Evolutionary conservation across 163 green algal species (phyloP), one percentile per base, ranked within the genome.

Genomic region (Chloromonas sp.): DNA sequence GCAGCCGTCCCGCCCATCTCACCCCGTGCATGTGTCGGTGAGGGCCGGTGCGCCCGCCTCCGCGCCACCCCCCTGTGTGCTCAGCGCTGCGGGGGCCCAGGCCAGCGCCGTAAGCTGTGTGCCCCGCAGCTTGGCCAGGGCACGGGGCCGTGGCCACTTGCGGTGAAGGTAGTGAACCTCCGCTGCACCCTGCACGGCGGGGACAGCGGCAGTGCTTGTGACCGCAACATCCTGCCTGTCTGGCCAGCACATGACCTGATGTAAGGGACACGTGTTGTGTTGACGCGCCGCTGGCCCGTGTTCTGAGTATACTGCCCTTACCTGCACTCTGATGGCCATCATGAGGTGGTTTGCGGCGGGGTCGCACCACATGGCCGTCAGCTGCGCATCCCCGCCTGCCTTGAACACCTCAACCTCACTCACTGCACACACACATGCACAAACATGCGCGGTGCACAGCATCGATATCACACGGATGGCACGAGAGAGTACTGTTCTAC

Each of bases 121-220:
- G 0, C 91, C 92, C 79, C 90, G 92, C 61, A 98, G 84, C 87
- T 96, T 96, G 70, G 78, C 61, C 14, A 98, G 78, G 0, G 79
- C 62, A 0, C 88, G 85, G 0, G 89, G 60, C 36, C 92, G 93
- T 62, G 92, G 89, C 92, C 94, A 97, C 0, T 71, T 84, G 60
- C 85, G 80, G 81, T 96, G 93, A 1, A 95, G 8, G 83, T 96
- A 96, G 11, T 92, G 88, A 57, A 90, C 87, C 87, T 97, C 95
- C 0, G 71, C 77, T 1, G 62, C 1, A 60, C 81, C 83, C 79
- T 36, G 71, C 60, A 2, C 74, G 15, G 3, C 58, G 5, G 13
- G 80, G 71, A 15, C 66, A 76, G 36, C 66, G 11, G 66, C 66
- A 76, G 66, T 76, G 11, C 5, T 76, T 8, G 66, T 76, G 66